Evolutionary conservation across 2,329 filamentous ascomycete genomes (phyloP), one percentile per base, ranked within the genome.

Genomic region (Fusarium verticillioides): DNA sequence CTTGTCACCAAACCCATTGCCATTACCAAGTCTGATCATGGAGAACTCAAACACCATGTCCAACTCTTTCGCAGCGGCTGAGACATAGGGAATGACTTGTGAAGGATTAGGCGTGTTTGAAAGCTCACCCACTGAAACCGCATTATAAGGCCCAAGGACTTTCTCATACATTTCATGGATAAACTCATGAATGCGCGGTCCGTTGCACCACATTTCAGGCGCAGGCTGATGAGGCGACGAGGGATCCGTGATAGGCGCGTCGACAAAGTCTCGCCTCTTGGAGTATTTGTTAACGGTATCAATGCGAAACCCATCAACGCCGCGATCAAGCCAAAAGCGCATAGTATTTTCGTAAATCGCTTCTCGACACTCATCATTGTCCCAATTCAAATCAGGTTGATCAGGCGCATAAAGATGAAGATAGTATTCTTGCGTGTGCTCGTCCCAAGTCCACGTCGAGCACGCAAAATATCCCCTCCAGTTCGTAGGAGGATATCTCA

Each of bases 301-400:
- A 81, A 92, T 90, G 9, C 91, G 85, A 80, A 92, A 93, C 0
- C 90, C 90, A 56, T 90, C 87, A 1, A 90, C 88, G 1, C 91
- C 91, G 10, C 89, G 88, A 61, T 94, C 86, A 1, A 95, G 86
- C 93, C 93, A 95, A 79, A 94, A 95, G 0, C 85, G 84, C 87
- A 94, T 91, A 9, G 92, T 89, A 10, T 83, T 78, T 10, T 90
- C 85, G 76, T 94, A 92, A 3, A 94, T 91, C 1, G 90, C 93
- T 58, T 90, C 84, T 11, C 92, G 88, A 12, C 92, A 90, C 5
- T 88, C 87, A 0, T 86, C 85, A 54, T 92, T 91, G 62, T 94
- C 91, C 92, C 93, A 95, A 78, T 95, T 95, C 23, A 95, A 84
- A 73, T 95, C 93, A 0, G 93, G 93, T 78, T 95, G 93, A 53